These are phyloP conservation scores for Phytophthora sp. DNA, from an alignment of 352 stramenopile genomes.

Conservation along the genomic window DNA sequence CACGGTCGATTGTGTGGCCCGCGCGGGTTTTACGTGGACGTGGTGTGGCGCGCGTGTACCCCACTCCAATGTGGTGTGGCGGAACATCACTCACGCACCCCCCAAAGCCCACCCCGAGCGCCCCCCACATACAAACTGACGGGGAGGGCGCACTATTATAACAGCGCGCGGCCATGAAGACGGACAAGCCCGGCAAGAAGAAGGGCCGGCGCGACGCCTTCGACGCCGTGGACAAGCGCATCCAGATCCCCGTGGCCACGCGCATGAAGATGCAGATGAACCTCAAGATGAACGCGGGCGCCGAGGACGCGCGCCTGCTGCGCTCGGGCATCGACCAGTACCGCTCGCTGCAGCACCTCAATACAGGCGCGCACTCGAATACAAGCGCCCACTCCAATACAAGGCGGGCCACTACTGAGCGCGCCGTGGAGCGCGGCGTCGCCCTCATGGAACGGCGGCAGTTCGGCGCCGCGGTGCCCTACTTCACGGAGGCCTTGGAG, in stretches of 20 bases:
- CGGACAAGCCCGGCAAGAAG: constrained; percentile 28
- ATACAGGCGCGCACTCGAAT: constrained; percentile 14
- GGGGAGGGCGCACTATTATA: neutral
- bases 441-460: constrained; percentile 63
- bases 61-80: constrained; percentile 13
- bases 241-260: constrained; percentile 69
- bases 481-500: constrained; percentile 60
- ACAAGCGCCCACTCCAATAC: constrained; percentile 10
- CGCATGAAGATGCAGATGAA: constrained; percentile 61
- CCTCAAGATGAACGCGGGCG: constrained; percentile 33
- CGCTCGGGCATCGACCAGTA: constrained; percentile 75
- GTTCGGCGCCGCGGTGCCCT: constrained; percentile 59
- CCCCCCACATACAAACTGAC: constrained; percentile 15
- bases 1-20: constrained; percentile 19
- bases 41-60: constrained; percentile 11
- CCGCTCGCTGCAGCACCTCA: constrained; percentile 53
- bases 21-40: too few species aligned
- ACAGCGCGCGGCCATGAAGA: constrained; percentile 29
- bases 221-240: constrained; percentile 72
- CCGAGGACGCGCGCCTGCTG: constrained; percentile 41
- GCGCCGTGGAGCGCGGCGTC: constrained; percentile 42
- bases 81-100: constrained; percentile 8
- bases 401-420: constrained; percentile 8
- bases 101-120: neutral
- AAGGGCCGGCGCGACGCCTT: constrained; percentile 11